Conservation (phyloP, 1,284 basidiomycete species). For the Porodaedalea pini region DNA sequence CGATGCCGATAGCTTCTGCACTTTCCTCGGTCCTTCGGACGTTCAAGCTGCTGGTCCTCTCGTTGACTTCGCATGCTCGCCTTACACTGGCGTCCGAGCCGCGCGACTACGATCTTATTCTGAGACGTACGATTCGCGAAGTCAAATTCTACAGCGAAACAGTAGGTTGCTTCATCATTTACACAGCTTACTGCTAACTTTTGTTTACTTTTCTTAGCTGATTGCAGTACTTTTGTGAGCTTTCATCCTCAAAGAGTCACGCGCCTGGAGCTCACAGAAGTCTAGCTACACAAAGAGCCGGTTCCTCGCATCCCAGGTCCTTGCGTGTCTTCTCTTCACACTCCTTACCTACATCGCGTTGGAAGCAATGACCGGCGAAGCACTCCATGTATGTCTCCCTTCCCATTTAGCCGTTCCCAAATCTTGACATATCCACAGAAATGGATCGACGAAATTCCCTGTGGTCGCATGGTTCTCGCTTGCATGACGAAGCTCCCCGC, state of each 20-base stretch:
- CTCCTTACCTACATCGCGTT: slow-evolving; percentile 15
- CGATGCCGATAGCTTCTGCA: not conserved
- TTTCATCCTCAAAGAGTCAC: not conserved
- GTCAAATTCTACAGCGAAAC: slow-evolving; percentile 21
- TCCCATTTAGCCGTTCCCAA: not conserved
- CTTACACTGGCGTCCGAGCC: slow-evolving; percentile 12
- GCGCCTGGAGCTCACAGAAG: not conserved
- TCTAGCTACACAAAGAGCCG: slow-evolving; percentile 4
- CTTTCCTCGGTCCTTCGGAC: slow-evolving; percentile 1
- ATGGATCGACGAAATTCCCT: slow-evolving; percentile 12
- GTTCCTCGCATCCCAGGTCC: slow-evolving; percentile 8
- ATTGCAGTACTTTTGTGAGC: slow-evolving; percentile 18
- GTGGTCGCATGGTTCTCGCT: slow-evolving; percentile 13
- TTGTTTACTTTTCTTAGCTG: no score
- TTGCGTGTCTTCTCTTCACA: slow-evolving; percentile 18
- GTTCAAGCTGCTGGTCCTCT: slow-evolving; percentile 15
- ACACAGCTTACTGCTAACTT: no score
- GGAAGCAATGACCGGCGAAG: slow-evolving; percentile 17
- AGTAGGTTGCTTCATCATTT: slow-evolving; percentile 1
- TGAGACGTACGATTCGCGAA: slow-evolving; percentile 14
- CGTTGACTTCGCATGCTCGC: slow-evolving; percentile 16
- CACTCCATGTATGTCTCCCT: slow-evolving; percentile 12
- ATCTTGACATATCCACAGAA: not conserved
- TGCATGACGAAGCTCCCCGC: slow-evolving; percentile 18
- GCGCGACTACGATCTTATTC: slow-evolving; percentile 14